Evolutionary conservation across 192 early-diverging fungal genomes (phyloP), one percentile per base, ranked within the genome.

Genomic region (Coemansia sp.): DNA sequence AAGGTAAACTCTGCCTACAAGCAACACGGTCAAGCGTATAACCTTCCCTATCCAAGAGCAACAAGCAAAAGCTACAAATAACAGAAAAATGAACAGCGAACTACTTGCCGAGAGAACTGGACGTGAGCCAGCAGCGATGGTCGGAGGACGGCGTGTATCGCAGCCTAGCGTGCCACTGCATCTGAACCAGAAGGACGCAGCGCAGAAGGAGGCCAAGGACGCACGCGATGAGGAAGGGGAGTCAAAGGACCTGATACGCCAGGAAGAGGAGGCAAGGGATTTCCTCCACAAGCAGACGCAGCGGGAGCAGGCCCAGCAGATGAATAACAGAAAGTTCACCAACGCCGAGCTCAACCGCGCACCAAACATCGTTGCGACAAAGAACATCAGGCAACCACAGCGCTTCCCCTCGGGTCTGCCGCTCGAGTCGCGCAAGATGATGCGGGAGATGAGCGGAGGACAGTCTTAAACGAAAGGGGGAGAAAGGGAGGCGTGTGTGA

Each of bases 131-230:
- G 74, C 74, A 6, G 55, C 38, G 20, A 44, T 63, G 20, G 74
- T 55, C 14, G 74, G 68, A 48, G 75, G 75, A 0, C 65, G 75
- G 14, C 75, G 75, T 55, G 57, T 61, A 53, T 79, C 75, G 13
- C 69, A 63, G 60, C 44, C 57, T 5, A 29, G 37, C 1, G 40
- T 33, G 48, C 50, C 64, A 0, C 56, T 60, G 1, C 50, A 34
- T 8, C 23, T 66, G 23, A n/a, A 17, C 69, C 62, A 54, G 45
- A 50, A 68, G 30, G 48, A 59, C 20, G 38, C 56, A 11, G 23
- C 37, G 2, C 17, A 41, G 10, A 2, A 33, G 8, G 47, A 20
- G 10, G 50, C n/a, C 45, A 64, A 68, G 45, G 62, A 79, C 8
- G 59, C 61, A 0, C 38, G 53, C 20, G 57, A 57, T 40, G 66